Conservation (phyloP, 148 eudicot species). For the Nepenthes gracilis region DNA sequence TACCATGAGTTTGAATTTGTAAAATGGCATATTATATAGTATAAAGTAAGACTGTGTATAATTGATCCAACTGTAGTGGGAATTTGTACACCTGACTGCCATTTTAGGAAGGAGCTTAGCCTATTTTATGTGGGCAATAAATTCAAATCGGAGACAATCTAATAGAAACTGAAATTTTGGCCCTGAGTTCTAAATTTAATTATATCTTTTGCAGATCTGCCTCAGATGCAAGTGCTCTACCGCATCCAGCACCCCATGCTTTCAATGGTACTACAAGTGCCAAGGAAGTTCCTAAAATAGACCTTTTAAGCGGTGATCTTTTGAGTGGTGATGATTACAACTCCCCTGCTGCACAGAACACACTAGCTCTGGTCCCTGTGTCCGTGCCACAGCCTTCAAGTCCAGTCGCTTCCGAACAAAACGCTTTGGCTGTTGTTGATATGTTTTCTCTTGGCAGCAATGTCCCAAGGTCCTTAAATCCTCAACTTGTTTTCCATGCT, state of each 20-base stretch:
- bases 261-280: slow-evolving; percentile 44
- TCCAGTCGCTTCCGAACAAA: slow-evolving; percentile 54
- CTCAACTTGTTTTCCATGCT: slow-evolving; percentile 25
- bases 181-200: neutral
- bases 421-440: slow-evolving; percentile 85
- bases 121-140: no score
- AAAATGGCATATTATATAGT: no score
- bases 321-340: slow-evolving; percentile 55
- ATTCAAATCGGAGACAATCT: no score
- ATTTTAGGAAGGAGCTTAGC: no score
- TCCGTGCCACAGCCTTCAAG: slow-evolving; percentile 55
- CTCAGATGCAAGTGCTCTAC: slow-evolving; percentile 24
- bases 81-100: no score
- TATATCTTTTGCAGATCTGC: slow-evolving; percentile 33
- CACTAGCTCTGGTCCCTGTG: slow-evolving; percentile 76
- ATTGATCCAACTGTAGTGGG: no score
- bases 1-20: no score
- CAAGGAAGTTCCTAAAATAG: slow-evolving; percentile 30
- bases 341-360: slow-evolving; percentile 43
- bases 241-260: slow-evolving; percentile 37
- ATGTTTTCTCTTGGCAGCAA: slow-evolving; percentile 50
- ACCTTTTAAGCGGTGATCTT: slow-evolving; percentile 69
- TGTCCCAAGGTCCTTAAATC: slow-evolving; percentile 15
- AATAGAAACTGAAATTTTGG: no score
- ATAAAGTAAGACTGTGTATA: no score